Base-by-base conservation (phyloP, 2,329 filamentous ascomycete genomes). In the Chalaropsis ovoidea region DNA sequence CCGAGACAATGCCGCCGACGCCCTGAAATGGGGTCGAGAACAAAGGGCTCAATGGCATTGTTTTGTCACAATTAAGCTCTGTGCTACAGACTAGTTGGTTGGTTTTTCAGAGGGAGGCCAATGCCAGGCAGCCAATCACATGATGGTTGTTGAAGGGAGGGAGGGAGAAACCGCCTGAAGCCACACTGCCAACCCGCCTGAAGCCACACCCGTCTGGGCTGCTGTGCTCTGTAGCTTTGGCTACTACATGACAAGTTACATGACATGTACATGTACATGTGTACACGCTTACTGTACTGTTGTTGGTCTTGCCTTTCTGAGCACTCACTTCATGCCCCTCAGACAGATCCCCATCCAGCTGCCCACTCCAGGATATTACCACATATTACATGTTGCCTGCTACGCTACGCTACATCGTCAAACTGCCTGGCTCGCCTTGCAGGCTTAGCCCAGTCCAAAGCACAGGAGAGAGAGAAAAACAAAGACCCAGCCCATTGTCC, bases 401-500 rank as follows among this genome's bases (percentile, higher is more conserved):
- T 22, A 24, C 19, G 19, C 22, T 22, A 24, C 19, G 19, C 31
- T 31, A 31, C 31, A 2, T 49, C 47, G 47, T 8, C 19, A n/a
- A 24, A 49, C 31, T 31, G 31, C 3, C 31, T 6, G 31, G 31
- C 31, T 6, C 31, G 2, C 6, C 31, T 31, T 31, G 6, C 2
- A 3, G 31, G 3, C 31, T 31, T 49, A 56, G 27, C 0, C 27
- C 22, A 27, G 31, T 35, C 11, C 52, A 56, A 31, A 31, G 17
- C 27, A 31, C 27, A 56, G 22, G 52, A 35, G 49, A 43, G 45
- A 49, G 45, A 22, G 13, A 49, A 49, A 49, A 19, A 47, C 8
- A 54, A 54, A 22, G 52, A 56, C 52, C 52, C 52, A 56, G 52
- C 24, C 52, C 52, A 35, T 31, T 56, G 52, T 56, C 24, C 52